A percentile compares a stretch with the other conserved stretches of the same genome.
These are phyloP conservation scores for Panicum virgatum DNA, from an alignment of 202 grass and related monocot genomes.

Conservation along the genomic window DNA sequence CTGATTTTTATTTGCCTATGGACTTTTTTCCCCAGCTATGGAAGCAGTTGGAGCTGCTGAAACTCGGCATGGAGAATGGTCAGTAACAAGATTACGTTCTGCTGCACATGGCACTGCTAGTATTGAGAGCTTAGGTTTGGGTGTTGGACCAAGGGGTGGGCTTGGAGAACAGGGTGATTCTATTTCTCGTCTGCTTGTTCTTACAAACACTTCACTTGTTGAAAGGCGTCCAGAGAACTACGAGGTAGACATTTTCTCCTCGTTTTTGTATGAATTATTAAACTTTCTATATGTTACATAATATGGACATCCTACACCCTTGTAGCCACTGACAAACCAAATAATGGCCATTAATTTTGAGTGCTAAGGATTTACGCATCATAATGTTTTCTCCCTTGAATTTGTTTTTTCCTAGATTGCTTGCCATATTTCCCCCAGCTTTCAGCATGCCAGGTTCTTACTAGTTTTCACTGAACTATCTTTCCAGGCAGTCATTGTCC, in stretches of 20 bases:
- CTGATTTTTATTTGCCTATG: slow-evolving; percentile 52
- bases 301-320: background rate
- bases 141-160: slow-evolving; percentile 91
- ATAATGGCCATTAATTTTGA: slow-evolving; percentile 30
- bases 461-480: slow-evolving; percentile 16
- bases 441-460: slow-evolving; percentile 29
- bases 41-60: slow-evolving; percentile 98
- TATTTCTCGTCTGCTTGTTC: slow-evolving; percentile 91
- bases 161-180: slow-evolving; percentile 96
- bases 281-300: slow-evolving; percentile 3
- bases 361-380: background rate
- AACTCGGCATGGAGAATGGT: slow-evolving; percentile 94
- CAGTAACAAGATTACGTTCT: slow-evolving; percentile 87
- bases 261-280: background rate
- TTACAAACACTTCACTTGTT: slow-evolving; percentile 80
- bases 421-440: background rate
- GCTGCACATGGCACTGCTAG: slow-evolving; percentile 85
- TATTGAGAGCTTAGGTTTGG: slow-evolving; percentile 77
- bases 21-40: slow-evolving; percentile 61
- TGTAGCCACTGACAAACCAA: slow-evolving; percentile 12
- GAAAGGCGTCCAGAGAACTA: slow-evolving; percentile 95
- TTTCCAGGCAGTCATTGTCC: slow-evolving; percentile 88
- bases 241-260: slow-evolving; percentile 54
- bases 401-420: slow-evolving; percentile 18
- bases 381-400: slow-evolving; percentile 12